phyloP scores from a whole-genome alignment of 2,329 filamentous ascomycete genomes.

The Colletotrichum scovillei region DNA sequence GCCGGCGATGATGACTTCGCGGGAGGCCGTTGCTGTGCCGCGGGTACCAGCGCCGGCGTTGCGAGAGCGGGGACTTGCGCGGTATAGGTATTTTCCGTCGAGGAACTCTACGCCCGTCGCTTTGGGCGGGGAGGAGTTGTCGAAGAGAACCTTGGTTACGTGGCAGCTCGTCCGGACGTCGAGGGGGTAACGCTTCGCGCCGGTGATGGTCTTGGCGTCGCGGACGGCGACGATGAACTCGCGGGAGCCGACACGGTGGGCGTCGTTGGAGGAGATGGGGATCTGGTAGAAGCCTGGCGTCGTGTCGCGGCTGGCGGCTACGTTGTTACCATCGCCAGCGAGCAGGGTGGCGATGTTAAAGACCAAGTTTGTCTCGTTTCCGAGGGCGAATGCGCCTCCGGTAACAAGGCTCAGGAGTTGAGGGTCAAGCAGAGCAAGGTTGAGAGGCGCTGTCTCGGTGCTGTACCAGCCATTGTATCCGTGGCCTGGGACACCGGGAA shows the following conservation, averaged over 20 bases:
- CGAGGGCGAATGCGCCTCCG: slow-evolving; percentile 63
- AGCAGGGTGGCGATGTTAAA: slow-evolving; percentile 50
- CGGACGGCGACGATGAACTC: slow-evolving; percentile 64
- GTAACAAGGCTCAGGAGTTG: slow-evolving; percentile 64
- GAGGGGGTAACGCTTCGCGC: slow-evolving; percentile 65
- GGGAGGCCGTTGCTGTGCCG: slow-evolving; percentile 45
- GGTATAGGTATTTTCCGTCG: slow-evolving; percentile 58
- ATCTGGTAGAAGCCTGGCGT: slow-evolving; percentile 66
- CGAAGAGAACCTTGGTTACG: slow-evolving; percentile 58
- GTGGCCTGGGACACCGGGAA: slow-evolving; percentile 57
- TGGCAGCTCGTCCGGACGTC: slow-evolving; percentile 62
- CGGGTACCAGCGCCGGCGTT: slow-evolving; percentile 36
- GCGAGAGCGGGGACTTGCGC: slow-evolving; percentile 52
- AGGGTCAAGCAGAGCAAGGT: slow-evolving; percentile 61
- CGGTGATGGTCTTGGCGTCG: slow-evolving; percentile 60
- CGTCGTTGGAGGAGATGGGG: slow-evolving; percentile 64
- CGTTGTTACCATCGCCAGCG: slow-evolving; percentile 63
- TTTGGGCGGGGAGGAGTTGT: slow-evolving; percentile 50
- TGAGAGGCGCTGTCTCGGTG: slow-evolving; percentile 61
- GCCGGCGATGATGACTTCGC: slow-evolving; percentile 62
- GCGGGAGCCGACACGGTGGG: slow-evolving; percentile 63
- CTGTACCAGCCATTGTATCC: slow-evolving; percentile 65
- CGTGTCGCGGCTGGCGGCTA: slow-evolving; percentile 55
- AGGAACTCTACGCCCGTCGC: slow-evolving; percentile 63
- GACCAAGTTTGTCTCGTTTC: slow-evolving; percentile 44